These are phyloP conservation scores for Chaetomium globosum DNA, from an alignment of 2,329 filamentous ascomycete species.

Conservation along the genomic window DNA sequence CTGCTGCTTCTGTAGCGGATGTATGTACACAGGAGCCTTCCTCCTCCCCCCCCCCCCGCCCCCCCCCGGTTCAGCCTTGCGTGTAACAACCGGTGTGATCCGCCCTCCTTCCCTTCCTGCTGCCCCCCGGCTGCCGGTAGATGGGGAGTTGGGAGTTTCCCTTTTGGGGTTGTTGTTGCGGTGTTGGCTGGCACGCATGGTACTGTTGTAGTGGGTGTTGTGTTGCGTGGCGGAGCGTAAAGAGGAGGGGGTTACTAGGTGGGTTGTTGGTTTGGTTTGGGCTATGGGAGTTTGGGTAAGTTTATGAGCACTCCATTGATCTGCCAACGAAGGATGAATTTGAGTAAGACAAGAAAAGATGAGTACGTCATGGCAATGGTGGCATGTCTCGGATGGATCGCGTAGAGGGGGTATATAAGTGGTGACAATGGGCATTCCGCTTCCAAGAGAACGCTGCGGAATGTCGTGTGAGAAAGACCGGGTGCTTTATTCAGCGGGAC, in stretches of 20 bases:
- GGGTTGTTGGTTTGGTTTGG: not conserved
- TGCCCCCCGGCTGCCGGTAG: not conserved
- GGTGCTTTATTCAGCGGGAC: not conserved
- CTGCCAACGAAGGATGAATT: too few relatives aligned
- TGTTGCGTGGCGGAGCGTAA: not conserved
- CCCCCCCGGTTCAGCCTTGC: constrained; percentile 2
- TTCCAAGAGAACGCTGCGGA: not conserved
- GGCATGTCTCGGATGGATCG: not conserved
- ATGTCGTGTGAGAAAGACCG: not conserved
- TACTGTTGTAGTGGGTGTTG: not conserved
- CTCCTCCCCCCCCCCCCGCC: too few relatives aligned
- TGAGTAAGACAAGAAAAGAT: not conserved
- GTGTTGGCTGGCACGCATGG: not conserved
- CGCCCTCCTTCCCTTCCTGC: not conserved
- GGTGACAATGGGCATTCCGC: too few relatives aligned
- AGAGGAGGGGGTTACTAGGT: not conserved
- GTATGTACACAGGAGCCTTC: not conserved
- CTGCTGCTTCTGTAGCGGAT: too few relatives aligned
- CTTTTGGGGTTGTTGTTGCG: not conserved
- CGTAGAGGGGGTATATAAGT: too few relatives aligned
- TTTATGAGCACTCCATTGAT: not conserved
- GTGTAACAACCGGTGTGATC: not conserved
- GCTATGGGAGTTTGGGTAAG: not conserved
- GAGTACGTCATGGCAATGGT: not conserved
- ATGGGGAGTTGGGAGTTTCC: not conserved